These are phyloP conservation scores for Metarhizium robertsii DNA, from an alignment of 2,329 filamentous ascomycete species.

Conservation along the genomic window DNA sequence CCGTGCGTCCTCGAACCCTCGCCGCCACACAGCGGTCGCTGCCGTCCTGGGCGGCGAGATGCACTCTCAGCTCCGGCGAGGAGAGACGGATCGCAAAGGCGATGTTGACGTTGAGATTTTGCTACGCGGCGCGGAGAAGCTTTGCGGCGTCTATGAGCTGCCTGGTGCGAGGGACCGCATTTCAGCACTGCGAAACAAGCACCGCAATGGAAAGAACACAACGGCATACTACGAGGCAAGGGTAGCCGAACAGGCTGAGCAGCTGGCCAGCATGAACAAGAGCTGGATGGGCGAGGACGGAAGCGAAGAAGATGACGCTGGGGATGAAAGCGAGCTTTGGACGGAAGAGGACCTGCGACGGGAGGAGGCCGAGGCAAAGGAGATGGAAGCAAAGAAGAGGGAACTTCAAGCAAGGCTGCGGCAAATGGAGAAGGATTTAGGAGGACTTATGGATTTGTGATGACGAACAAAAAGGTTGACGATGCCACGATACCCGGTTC, in stretches of 20 bases:
- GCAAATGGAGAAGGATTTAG: slow-evolving; percentile 47
- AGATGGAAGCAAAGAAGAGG: slow-evolving; percentile 46
- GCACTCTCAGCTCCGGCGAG: slow-evolving; percentile 65
- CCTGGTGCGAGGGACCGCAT: slow-evolving; percentile 73
- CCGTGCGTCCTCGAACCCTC: slow-evolving; percentile 40
- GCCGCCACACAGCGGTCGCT: slow-evolving; percentile 74
- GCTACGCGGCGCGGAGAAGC: slow-evolving; percentile 77
- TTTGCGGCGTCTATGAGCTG: slow-evolving; percentile 79
- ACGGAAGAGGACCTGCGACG: slow-evolving; percentile 60
- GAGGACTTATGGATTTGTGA: slow-evolving; percentile 44
- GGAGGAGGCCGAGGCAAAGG: slow-evolving; percentile 58
- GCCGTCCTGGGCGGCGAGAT: slow-evolving; percentile 82
- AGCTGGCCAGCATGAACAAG: slow-evolving; percentile 65
- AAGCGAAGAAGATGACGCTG: slow-evolving; percentile 39
- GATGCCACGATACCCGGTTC: neutral
- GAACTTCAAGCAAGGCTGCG: slow-evolving; percentile 44
- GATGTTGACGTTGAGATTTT: slow-evolving; percentile 83
- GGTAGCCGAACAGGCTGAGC: slow-evolving; percentile 65
- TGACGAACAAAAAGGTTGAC: slow-evolving; percentile 10
- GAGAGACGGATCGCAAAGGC: slow-evolving; percentile 41
- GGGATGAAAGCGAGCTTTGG: slow-evolving; percentile 38
- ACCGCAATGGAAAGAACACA: slow-evolving; percentile 63
- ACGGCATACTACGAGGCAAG: slow-evolving; percentile 71
- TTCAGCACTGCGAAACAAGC: slow-evolving; percentile 57
- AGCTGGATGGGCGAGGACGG: slow-evolving; percentile 47